phyloP scores from a whole-genome alignment of 2,329 filamentous ascomycete genomes.

The Arthrocladium fulminans region DNA sequence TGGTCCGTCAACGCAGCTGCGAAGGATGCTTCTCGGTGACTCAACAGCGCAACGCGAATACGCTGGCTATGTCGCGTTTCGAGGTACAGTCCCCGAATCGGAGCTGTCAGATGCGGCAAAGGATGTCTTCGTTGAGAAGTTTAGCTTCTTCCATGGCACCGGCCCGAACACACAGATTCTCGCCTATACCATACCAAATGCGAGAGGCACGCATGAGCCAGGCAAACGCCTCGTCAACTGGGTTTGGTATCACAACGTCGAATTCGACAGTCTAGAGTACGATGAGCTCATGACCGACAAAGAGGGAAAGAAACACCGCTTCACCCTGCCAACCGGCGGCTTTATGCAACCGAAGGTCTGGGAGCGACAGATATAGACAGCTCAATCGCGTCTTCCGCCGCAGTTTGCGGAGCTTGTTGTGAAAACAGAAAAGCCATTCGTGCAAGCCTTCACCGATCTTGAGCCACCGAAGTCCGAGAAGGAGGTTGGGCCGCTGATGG shows the following conservation, averaged over 20 bases:
- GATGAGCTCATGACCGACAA: slow-evolving; percentile 27
- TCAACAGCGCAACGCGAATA: slow-evolving; percentile 13
- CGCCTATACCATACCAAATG: slow-evolving; percentile 36
- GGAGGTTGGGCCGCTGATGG: slow-evolving; percentile 10
- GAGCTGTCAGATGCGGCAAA: slow-evolving; percentile 12
- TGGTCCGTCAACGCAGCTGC: slow-evolving; percentile 12
- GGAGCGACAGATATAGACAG: slow-evolving; percentile 29
- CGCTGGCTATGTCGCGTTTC: slow-evolving; percentile 35
- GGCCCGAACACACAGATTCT: slow-evolving; percentile 32
- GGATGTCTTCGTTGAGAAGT: slow-evolving; percentile 30
- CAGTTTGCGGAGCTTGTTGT: slow-evolving; percentile 36
- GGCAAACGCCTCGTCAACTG: slow-evolving; percentile 38
- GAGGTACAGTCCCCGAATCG: slow-evolving; percentile 34
- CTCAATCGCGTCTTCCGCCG: slow-evolving; percentile 29
- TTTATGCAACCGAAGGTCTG: slow-evolving; percentile 27
- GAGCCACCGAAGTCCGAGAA: slow-evolving; percentile 10
- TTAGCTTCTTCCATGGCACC: slow-evolving; percentile 33
- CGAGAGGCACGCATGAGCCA: slow-evolving; percentile 31
- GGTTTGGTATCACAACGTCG: slow-evolving; percentile 38
- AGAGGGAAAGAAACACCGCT: slow-evolving; percentile 25
- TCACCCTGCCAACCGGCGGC: slow-evolving; percentile 30
- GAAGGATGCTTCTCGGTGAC: slow-evolving; percentile 11
- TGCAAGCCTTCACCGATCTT: slow-evolving; percentile 23
- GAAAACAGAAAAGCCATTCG: slow-evolving; percentile 34
- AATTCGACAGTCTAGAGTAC: slow-evolving; percentile 17